Percentiles rank a stretch among this genome's conserved stretches.
phyloP scores from a whole-genome alignment of 169 alveolate genomes.

The Plasmodium fragile region DNA sequence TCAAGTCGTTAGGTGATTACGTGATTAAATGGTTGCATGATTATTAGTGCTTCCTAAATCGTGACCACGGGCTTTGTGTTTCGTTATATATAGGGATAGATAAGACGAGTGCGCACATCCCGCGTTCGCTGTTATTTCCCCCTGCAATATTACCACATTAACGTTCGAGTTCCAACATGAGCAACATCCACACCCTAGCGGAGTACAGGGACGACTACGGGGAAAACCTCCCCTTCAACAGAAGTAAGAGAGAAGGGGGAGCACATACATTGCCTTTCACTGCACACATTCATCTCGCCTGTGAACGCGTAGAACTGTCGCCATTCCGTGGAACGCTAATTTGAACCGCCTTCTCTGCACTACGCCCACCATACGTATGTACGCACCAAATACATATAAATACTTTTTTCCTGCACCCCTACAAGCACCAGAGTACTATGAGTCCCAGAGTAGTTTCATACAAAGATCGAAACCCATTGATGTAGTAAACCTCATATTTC shows the following conservation, averaged over 20 bases:
- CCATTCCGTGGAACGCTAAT: neutral
- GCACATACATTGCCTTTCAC: neutral
- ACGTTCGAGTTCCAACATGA: slow-evolving; percentile 19
- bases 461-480: slow-evolving; percentile 75
- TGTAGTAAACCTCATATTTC: slow-evolving; percentile 78
- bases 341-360: neutral
- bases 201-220: slow-evolving; percentile 58
- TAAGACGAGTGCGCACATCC: neutral
- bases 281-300: neutral
- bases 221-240: slow-evolving; percentile 61
- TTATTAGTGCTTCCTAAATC: neutral
- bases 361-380: neutral
- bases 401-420: neutral
- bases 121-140: neutral
- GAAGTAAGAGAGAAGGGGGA: slow-evolving; percentile 43
- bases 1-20: neutral
- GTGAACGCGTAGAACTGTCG: neutral
- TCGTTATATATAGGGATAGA: neutral
- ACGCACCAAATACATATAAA: neutral
- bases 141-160: neutral
- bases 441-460: slow-evolving; percentile 71
- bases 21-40: neutral
- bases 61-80: neutral
- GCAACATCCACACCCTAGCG: slow-evolving; percentile 75
- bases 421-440: slow-evolving; percentile 66